Evolutionary conservation across 2,329 filamentous ascomycete species (phyloP), one percentile per base, ranked within the genome.

Genomic region (Phyllosticta citrichinensis): DNA sequence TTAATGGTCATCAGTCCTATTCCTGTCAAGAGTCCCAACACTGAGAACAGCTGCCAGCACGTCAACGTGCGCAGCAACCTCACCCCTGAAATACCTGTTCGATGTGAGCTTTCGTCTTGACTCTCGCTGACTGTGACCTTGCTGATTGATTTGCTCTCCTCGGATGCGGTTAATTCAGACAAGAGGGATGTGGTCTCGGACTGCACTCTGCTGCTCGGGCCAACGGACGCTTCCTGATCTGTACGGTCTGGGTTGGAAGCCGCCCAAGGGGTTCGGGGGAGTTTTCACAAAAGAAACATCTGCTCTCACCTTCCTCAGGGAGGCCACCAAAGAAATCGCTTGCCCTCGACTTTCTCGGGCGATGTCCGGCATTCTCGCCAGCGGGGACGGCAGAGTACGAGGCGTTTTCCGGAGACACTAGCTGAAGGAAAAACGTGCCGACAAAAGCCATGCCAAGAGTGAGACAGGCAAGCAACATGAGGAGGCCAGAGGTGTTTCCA

Each of bases 1-100:
- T 99, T 99, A 76, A 99, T 99, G 0, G 93, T 97, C 94, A 99
- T 99, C 65, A 99, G 78, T 11, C 94, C 94, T 67, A 97, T 88
- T 58, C 94, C 94, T 5, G 91, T 91, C 64, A 97, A 79, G n/a
- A 97, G 83, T 50, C 87, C 91, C 82, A 99, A 89, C 66, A 96
- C 85, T 62, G 83, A 74, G 73, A 95, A 97, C 27, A 96, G 77
- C 69, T 95, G 88, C 91, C 92, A 97, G 74, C 97, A 99, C 65
- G 95, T 88, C 55, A 86, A 68, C 63, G 82, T 85, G 58, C 79
- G 79, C 33, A 96, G 76, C 70, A 99, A 80, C 17, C 82, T 81
- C 69, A 91, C 79, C 65, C 94, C 94, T 71, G 93, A 89, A 70
- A 97, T 88, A 85, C 97, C 94, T 90, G 89, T 75, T 81, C 86